Base-by-base conservation (phyloP, 805 yeast genomes). In the Monosporozyma unispora region DNA sequence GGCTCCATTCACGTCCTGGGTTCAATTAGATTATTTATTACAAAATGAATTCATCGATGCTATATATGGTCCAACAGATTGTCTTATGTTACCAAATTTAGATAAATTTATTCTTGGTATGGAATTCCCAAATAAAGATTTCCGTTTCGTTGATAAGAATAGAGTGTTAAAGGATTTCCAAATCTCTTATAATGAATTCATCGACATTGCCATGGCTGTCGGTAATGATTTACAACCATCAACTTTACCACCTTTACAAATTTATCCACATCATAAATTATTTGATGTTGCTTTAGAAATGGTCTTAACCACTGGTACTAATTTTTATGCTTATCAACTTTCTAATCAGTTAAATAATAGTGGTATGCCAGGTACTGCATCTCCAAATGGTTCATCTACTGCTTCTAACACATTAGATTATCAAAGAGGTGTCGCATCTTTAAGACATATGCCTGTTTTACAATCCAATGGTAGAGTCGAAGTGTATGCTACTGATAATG, bases 61-160 rank as follows among this genome's bases (percentile, higher is more conserved):
- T 4, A 79, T 90, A 35, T 86, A 81, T 66, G 96, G 96, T 0
- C 82, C 96, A 7, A 82, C 89, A 1, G 98, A 93, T 58, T 74
- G 81, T 37, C 69, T 90, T 42, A 70, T 91, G 62, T 64, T 79
- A 44, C 68, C 67, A 4, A 75, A 77, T 22, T 74, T 84, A 25
- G 93, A 87, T 50, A 83, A 79, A 55, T 80, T 89, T 51, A 82
- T 91, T 49, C 66, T 82, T 46, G 78, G 84, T 18, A 75, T 89
- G 73, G 95, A 86, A 52, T 76, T 81, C 53, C 79, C 75, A 48
- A 71, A 75, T 33, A 77, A 76, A 54, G 85, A 79, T 53, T 85
- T 88, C 61, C 75, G 83, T 57, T 85, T 75, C 61, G 70, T 89
- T 42, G 86, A 81, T 54, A 80, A 76, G 56, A 52, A 64, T 11